Evolutionary conservation across 208 protist genomes (phyloP).

Genomic region (Leishmania tarentolae): DNA sequence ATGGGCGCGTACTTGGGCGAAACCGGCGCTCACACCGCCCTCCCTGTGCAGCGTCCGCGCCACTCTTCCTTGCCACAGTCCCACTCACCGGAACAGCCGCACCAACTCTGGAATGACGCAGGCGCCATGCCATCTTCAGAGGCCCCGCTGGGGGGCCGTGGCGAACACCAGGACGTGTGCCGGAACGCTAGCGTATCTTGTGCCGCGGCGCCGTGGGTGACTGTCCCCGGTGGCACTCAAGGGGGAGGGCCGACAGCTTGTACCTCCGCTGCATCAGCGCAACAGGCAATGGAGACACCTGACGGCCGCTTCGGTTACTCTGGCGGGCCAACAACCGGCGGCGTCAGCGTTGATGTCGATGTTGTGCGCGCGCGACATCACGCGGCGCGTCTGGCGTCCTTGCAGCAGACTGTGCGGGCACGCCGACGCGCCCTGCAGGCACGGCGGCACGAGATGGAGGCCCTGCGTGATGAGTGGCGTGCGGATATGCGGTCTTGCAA

Average conservation of each 20-base stretch:
- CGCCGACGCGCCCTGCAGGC: slow-evolving; percentile 35
- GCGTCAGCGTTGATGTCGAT: background rate
- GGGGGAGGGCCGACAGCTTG: background rate
- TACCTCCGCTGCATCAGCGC: background rate
- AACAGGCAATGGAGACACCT: background rate
- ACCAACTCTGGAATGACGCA: background rate
- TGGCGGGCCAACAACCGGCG: background rate
- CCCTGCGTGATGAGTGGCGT: slow-evolving; percentile 62
- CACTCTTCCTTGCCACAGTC: background rate
- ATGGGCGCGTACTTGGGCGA: background rate
- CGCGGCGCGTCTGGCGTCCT: slow-evolving; percentile 15
- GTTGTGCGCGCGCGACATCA: slow-evolving; percentile 9
- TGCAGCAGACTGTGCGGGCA: slow-evolving; percentile 28
- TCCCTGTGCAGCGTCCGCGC: background rate
- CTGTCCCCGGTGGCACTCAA: background rate
- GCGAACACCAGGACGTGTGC: background rate
- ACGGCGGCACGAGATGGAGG: slow-evolving; percentile 37
- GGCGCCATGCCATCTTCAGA: background rate
- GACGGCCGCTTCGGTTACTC: background rate
- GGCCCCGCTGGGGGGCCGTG: background rate
- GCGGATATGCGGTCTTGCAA: slow-evolving; percentile 48
- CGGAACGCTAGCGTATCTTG: background rate
- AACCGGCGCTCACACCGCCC: background rate
- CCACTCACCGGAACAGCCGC: background rate
- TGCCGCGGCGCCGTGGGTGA: background rate